Evolutionary conservation across 768 basidiomycete species (phyloP), one percentile per base, ranked within the genome.

Genomic region (Boletus reticulatus): DNA sequence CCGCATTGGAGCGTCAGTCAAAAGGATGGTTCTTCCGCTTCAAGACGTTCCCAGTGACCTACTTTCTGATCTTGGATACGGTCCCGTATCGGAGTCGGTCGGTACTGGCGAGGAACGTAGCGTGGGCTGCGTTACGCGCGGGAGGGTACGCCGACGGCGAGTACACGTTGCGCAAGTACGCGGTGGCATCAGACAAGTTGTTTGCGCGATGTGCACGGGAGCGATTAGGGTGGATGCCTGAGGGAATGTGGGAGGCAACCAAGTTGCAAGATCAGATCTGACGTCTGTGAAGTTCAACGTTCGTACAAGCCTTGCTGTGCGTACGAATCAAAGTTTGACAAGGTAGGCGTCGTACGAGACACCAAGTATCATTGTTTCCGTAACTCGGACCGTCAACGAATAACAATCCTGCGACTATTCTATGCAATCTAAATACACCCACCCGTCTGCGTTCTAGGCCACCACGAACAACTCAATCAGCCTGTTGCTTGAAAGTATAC

Each of bases 41-140:
- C 59, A 74, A 70, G 49, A 62, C 55, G 0, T 62, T 73, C 45
- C 70, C 64, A 1, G 73, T 72, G 29, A 72, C 58, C 22, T 73
- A 69, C 48, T 63, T 73, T 50, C 65, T 70, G 4, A 71, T 73
- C 20, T 31, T 61, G 49, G 59, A 61, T 19, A 49, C 59, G 0
- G 48, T 51, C 5, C 52, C 59, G 1, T 34, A 50, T 36, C 59
- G 59, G 14, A 14, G 6, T 7, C 34, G 12, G 34, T 36, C 34
- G 12, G 34, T 36, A 36, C 34, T 36, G 6, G 50, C 43, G 20
- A 29, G 50, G 17, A 59, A 59, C 12, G 50, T 59, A 1, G 13
- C 58, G 0, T 59, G 50, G 57, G 58, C 58, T n/a, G 72, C 72
- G 2, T 57, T 73, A 17, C 60, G 66, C 16, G 72, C 72, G 8